phyloP scores from a whole-genome alignment of 805 yeast genomes.

The Wickerhamomyces sydowiorum region DNA sequence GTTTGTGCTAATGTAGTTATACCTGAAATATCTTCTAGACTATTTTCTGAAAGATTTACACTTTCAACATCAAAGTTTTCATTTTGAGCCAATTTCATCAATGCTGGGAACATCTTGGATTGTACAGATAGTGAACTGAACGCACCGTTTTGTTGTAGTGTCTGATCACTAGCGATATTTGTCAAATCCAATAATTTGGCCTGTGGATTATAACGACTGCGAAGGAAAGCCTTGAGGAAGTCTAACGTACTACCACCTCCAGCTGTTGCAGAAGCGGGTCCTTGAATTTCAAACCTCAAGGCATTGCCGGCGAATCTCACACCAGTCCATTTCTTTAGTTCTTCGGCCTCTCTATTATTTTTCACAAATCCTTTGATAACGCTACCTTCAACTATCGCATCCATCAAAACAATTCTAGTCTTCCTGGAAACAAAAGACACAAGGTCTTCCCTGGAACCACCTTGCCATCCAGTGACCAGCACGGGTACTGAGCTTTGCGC shows the following conservation, averaged over 20 bases:
- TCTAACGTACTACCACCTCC: conserved; percentile 44
- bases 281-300: conserved; percentile 43
- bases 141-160: conserved; percentile 54
- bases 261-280: conserved; percentile 27
- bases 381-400: conserved; percentile 50
- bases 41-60: conserved; percentile 64
- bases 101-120: conserved; percentile 83
- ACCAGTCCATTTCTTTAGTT: conserved; percentile 61
- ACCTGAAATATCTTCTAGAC: conserved; percentile 51
- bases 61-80: conserved; percentile 51
- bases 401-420: conserved; percentile 47
- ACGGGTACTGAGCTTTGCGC: conserved; percentile 38
- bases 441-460: conserved; percentile 65
- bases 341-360: conserved; percentile 49
- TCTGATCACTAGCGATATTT: conserved; percentile 57
- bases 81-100: conserved; percentile 72
- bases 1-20: conserved; percentile 63
- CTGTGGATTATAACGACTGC: conserved; percentile 60
- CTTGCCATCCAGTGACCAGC: conserved; percentile 77
- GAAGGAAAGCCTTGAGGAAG: conserved; percentile 55
- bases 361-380: conserved; percentile 56
- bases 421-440: conserved; percentile 66
- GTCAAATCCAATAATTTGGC: conserved; percentile 65
- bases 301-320: conserved; percentile 73
- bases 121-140: conserved; percentile 56